Evolutionary conservation across 108 stramenopile species (phyloP), one percentile per base, ranked within the genome.

Genomic region (Cyclotella sp.): DNA sequence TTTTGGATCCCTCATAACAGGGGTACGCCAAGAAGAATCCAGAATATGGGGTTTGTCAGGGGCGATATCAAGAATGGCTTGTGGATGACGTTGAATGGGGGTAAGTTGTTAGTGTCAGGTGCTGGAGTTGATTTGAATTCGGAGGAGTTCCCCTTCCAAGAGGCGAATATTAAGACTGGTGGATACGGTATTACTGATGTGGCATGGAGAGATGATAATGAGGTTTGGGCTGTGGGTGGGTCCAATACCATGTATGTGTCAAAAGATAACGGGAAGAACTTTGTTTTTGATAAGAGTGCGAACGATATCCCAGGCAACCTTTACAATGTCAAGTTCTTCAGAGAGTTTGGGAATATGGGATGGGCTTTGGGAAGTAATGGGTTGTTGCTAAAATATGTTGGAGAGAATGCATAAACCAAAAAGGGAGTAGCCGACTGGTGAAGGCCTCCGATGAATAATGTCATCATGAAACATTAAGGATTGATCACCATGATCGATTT

Each of bases 1-100:
- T 98, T 97, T 78, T 98, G 98, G 98, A 94, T 97, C 71, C 98
- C 98, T 6, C 98, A 98, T 88, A 98, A 98, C 83, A 86, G 98
- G 52, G 98, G 98, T 27, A 97, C 98, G 5, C 86, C 95, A 9
- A 84, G 97, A 19, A 92, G 98, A 51, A 98, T 98, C 67, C 97
- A 97, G 82, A 97, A 96, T 71, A 98, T 98, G 98, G 98, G 98
- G 54, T 98, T 97, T 81, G 91, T 97, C 4, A 78, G 93, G 68
- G 93, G 88, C 34, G 92, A 96, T 73, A 90, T 91, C 57, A 84
- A 91, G 65, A 96, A 97, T 82, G 98, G 98, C 21, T 76, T 97
- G 29, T 98, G 98, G 98, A 97, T 97, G 97, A 96, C 97, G 11
- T 78, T 98, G 77, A 98, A 98, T 75, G 98, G 98, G 42, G 98